Evolutionary conservation across 2,329 filamentous ascomycete species (phyloP).

Genomic region (Diaporthe batatas): DNA sequence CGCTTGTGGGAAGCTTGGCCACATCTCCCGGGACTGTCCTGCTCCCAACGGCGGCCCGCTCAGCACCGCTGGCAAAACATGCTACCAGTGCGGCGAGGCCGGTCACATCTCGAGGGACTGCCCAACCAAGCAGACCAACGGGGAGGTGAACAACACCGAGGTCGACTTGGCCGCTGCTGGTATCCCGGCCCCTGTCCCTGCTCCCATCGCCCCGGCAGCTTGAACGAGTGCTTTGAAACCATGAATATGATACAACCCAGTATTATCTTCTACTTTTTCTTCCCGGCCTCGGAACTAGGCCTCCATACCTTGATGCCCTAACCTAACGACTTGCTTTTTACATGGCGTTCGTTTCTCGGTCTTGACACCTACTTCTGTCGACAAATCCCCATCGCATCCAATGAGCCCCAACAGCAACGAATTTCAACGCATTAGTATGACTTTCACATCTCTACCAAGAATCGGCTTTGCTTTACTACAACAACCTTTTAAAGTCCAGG

Average conservation of each 20-base stretch:
- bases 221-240: conserved; percentile 43
- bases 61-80: conserved; percentile 97
- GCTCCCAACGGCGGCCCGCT: conserved; percentile 95
- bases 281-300: conserved; percentile 3
- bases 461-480: conserved; percentile 16
- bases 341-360: conserved; percentile 26
- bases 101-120: conserved; percentile 98
- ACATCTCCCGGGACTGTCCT: conserved; percentile 95
- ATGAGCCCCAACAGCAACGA: conserved; percentile 27
- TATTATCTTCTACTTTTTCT: background rate
- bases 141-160: conserved; percentile 60
- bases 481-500: background rate
- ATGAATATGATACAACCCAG: conserved; percentile 14
- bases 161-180: conserved; percentile 59
- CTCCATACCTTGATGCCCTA: background rate
- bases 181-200: conserved; percentile 52
- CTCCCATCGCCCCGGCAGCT: conserved; percentile 60
- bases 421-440: conserved; percentile 28
- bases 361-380: conserved; percentile 28
- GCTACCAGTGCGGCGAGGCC: conserved; percentile 96
- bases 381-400: conserved; percentile 1
- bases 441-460: conserved; percentile 18
- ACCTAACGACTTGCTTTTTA: conserved; percentile 14
- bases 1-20: conserved; percentile 93
- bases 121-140: conserved; percentile 75